Percentiles rank a stretch among this genome's conserved stretches.
These are phyloP conservation scores for Epichloe gansuensis DNA, from an alignment of 2,329 filamentous ascomycete genomes.

Conservation along the genomic window DNA sequence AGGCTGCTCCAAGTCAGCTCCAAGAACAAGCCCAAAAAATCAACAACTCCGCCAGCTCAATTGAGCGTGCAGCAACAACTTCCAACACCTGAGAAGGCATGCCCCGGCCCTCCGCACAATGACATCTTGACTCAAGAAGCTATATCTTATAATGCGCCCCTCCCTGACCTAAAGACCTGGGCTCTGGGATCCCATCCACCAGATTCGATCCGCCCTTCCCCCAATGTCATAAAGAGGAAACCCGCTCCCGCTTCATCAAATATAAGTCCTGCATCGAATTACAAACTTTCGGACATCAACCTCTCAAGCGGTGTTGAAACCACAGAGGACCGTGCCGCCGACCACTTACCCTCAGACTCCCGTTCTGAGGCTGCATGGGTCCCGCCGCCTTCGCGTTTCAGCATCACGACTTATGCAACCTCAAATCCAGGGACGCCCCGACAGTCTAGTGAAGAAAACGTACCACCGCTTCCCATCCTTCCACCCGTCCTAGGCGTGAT, in stretches of 20 bases:
- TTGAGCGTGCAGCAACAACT: background rate
- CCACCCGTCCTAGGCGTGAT: conserved; percentile 16
- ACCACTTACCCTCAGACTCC: conserved; percentile 8
- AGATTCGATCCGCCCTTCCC: conserved; percentile 11
- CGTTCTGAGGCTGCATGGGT: conserved; percentile 26
- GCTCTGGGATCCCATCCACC: conserved; percentile 12
- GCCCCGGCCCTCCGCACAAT: conserved; percentile 22
- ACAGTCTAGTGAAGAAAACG: conserved; percentile 13
- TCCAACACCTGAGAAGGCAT: conserved; percentile 12
- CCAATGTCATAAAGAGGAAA: conserved; percentile 33
- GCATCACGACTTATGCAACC: conserved; percentile 48
- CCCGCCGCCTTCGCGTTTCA: conserved; percentile 49
- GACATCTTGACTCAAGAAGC: conserved; percentile 12
- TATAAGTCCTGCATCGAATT: conserved; percentile 6
- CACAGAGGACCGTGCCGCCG: conserved; percentile 1
- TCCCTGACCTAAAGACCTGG: conserved; percentile 4
- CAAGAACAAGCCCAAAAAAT: conserved; percentile 3
- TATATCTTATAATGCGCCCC: conserved; percentile 7
- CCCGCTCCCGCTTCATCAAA: conserved; percentile 20
- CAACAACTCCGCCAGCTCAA: background rate
- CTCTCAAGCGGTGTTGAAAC: conserved; percentile 13
- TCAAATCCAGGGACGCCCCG: conserved; percentile 22
- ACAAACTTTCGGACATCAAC: background rate
- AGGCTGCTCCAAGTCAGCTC: conserved; percentile 15
- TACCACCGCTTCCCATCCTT: conserved; percentile 13